A percentile compares a stretch with the other conserved stretches of the same genome.
Evolutionary conservation across 2,329 filamentous ascomycete genomes (phyloP).

Genomic region (Aspergillus eucalypticola): DNA sequence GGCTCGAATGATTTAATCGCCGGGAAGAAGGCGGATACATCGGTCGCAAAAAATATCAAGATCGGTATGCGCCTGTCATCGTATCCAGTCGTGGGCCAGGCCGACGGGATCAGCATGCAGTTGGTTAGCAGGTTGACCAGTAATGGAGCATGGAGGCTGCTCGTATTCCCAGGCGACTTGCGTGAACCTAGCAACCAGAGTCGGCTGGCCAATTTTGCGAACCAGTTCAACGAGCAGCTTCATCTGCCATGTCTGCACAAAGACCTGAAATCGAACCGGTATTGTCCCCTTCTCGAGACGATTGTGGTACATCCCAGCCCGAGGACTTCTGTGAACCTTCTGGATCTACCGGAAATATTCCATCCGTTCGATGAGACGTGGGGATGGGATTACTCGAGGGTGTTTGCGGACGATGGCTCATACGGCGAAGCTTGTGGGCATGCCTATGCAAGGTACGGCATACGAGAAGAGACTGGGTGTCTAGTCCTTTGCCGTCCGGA

Average conservation of each 20-base stretch:
- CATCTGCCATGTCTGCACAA: not conserved
- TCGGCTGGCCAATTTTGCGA: constrained; percentile 5
- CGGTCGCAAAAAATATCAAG: constrained; percentile 13
- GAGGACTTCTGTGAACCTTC: constrained; percentile 2
- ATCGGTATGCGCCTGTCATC: constrained; percentile 20
- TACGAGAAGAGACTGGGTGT: constrained; percentile 15
- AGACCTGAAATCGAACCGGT: too few species aligned
- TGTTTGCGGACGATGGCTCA: constrained; percentile 17
- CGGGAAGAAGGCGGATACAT: not conserved
- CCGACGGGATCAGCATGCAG: constrained; percentile 10
- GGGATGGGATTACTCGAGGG: constrained; percentile 22
- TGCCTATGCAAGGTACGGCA: constrained; percentile 17
- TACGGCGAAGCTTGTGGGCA: not conserved
- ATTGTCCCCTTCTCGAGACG: not conserved
- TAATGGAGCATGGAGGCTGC: constrained; percentile 21
- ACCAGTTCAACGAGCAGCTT: constrained; percentile 5
- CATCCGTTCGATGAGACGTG: constrained; percentile 16
- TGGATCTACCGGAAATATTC: constrained; percentile 18
- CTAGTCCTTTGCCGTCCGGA: constrained; percentile 25
- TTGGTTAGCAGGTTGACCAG: constrained; percentile 13
- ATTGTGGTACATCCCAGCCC: constrained; percentile 19
- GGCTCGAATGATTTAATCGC: constrained; percentile 2
- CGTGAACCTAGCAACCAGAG: not conserved
- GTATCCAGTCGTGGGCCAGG: constrained; percentile 12
- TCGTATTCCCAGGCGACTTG: constrained; percentile 25